Conservation (phyloP, 139 green algal species). For the Chlamydomonas urium region DNA sequence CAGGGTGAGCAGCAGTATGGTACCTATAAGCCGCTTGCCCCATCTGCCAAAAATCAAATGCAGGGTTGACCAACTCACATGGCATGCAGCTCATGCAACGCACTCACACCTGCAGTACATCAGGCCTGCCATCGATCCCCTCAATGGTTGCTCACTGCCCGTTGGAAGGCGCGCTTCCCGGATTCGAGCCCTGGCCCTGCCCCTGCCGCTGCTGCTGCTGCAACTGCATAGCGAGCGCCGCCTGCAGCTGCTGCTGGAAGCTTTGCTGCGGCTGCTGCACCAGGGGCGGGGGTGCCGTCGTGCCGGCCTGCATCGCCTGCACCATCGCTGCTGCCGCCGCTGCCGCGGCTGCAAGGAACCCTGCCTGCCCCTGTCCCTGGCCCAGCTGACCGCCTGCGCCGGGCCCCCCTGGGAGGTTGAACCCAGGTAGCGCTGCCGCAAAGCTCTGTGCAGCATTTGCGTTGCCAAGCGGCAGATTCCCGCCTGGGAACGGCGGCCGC, state of each 20-base stretch:
- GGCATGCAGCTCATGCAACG: too few relatives aligned
- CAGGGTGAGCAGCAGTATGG: too few relatives aligned
- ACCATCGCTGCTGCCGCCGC: not conserved
- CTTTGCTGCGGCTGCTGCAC: not conserved
- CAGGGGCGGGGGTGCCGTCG: not conserved
- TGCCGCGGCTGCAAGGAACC: not conserved
- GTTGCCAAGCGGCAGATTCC: not conserved
- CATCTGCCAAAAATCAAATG: too few relatives aligned
- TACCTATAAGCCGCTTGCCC: too few relatives aligned
- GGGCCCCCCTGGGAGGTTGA: not conserved
- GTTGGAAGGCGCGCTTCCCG: too few relatives aligned
- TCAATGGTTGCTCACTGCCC: too few relatives aligned
- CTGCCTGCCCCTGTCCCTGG: not conserved
- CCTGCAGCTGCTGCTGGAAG: not conserved
- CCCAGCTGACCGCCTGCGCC: too few relatives aligned
- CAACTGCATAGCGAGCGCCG: not conserved
- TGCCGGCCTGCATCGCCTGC: slow-evolving; percentile 3
- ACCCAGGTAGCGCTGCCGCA: not conserved
- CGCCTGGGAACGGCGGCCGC: not conserved
- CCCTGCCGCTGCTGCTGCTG: too few relatives aligned
- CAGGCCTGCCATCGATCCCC: too few relatives aligned
- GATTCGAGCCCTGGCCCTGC: too few relatives aligned
- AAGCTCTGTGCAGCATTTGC: not conserved
- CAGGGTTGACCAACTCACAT: too few relatives aligned
- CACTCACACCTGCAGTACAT: too few relatives aligned